Percentiles rank a stretch among this genome's conserved stretches.
Conservation (phyloP, 2,329 filamentous ascomycete genomes). For the Xylariaceae sp. region DNA sequence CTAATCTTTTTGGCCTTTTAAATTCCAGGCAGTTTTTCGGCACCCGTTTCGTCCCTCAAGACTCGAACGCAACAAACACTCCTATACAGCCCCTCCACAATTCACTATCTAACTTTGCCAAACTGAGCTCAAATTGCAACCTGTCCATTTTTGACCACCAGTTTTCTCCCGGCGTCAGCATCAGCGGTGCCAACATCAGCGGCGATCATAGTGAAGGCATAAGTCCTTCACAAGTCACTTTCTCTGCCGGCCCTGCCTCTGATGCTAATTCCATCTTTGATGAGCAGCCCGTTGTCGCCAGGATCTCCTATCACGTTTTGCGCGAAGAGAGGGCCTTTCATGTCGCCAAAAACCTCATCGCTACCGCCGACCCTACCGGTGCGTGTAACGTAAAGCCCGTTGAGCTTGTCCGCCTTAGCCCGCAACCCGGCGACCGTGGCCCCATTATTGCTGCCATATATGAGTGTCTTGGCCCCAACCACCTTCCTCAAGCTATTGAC, state of each 20-base stretch:
- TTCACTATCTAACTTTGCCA: slow-evolving; percentile 37
- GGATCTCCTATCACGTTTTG: slow-evolving; percentile 74
- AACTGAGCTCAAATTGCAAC: slow-evolving; percentile 39
- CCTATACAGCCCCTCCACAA: slow-evolving; percentile 41
- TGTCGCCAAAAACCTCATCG: slow-evolving; percentile 66
- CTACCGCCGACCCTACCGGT: slow-evolving; percentile 64
- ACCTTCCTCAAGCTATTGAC: slow-evolving; percentile 63
- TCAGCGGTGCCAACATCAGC: slow-evolving; percentile 24
- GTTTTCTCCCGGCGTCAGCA: slow-evolving; percentile 33
- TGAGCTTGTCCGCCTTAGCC: slow-evolving; percentile 67
- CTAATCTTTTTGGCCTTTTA: slow-evolving; percentile 8
- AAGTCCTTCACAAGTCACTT: slow-evolving; percentile 32
- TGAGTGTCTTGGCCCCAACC: slow-evolving; percentile 69
- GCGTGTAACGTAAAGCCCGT: slow-evolving; percentile 75
- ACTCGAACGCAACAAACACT: slow-evolving; percentile 42
- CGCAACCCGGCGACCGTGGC: slow-evolving; percentile 61
- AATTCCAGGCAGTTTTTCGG: slow-evolving; percentile 58
- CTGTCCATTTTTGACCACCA: slow-evolving; percentile 40
- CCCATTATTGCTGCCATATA: slow-evolving; percentile 77
- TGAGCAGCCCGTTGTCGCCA: slow-evolving; percentile 64
- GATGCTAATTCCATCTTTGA: slow-evolving; percentile 50
- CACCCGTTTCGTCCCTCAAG: slow-evolving; percentile 51
- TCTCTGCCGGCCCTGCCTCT: slow-evolving; percentile 32
- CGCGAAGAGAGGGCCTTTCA: slow-evolving; percentile 85
- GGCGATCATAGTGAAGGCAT: slow-evolving; percentile 40